Base-by-base conservation (phyloP, 148 eudicot species). In the Camellia sinensis region DNA sequence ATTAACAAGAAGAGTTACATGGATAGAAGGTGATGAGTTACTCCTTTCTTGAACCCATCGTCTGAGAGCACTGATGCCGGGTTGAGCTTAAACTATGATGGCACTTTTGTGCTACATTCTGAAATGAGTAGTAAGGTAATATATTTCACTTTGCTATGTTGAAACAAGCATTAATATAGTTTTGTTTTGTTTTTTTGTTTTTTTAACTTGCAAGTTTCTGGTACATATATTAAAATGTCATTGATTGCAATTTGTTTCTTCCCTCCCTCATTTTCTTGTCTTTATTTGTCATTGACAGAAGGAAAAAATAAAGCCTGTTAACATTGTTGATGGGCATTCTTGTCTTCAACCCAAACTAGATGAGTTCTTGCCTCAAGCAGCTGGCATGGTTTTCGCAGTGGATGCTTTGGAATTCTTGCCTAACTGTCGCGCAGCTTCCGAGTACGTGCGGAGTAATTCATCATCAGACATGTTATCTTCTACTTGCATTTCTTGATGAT, bases 371-470 rank as follows among this genome's bases (percentile, higher is more conserved):
- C 95, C 92, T 80, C 92, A 88, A 81, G 92, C 94, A 80, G 95
- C 95, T 44, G 98, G 91, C 70, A 71, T 94, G 71, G 88, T 94
- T 62, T 94, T 92, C 54, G 90, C 92, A 68, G 95, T 94, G 79
- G 98, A 94, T 87, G 89, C 98, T 71, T 84, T 94, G 77, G 97
- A 94, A 73, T 92, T 94, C 83, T 80, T 94, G 80, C 89, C 92
- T 7, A 92, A 89, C 75, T 85, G 92, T 64, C 92, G 94, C 80
- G 87, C 90, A 48, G 94, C 91, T 83, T 91, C 98, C 5, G 95
- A 29, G 37, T 29, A 29, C 37, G 37, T 29, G 37, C 0, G 37
- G 37, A 94, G 98, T 94, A 92, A 48, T 84, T 41, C 77, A 18
- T 52, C 37, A 37, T 91, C 92, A 2, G 91, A 89, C 83, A 83